A percentile compares a stretch with the other conserved stretches of the same genome.
These are phyloP conservation scores for Zoysia matrella DNA, from an alignment of 202 grass and related monocot species.

Conservation along the genomic window DNA sequence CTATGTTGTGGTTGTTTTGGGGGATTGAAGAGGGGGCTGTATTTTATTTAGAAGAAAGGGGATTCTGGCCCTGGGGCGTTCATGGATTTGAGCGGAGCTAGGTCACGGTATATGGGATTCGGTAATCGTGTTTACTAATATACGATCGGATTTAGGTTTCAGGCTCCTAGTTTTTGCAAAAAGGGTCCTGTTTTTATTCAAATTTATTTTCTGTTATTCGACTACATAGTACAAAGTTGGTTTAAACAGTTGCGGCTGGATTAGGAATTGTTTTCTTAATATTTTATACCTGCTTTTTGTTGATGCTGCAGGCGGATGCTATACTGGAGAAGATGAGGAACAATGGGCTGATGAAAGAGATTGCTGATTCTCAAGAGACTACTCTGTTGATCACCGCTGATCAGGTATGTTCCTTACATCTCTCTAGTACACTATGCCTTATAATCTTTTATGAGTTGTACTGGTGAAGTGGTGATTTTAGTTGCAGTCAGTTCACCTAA, in stretches of 20 bases:
- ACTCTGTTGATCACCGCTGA: constrained; percentile 91
- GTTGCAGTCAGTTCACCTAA: background rate
- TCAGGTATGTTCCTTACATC: constrained; percentile 59
- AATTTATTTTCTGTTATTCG: constrained; percentile 1
- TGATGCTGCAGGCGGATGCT: constrained; percentile 73
- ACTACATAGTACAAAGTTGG: background rate
- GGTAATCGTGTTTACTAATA: background rate
- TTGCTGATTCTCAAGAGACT: constrained; percentile 52
- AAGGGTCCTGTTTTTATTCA: background rate
- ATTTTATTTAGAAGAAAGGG: background rate
- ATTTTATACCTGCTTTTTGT: background rate
- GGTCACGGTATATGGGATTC: background rate
- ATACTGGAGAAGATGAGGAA: constrained; percentile 72
- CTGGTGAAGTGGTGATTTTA: background rate
- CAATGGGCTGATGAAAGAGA: constrained; percentile 69
- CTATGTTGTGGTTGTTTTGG: background rate
- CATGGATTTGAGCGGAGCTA: background rate
- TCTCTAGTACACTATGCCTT: background rate
- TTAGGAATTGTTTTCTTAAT: background rate
- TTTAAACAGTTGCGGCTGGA: background rate
- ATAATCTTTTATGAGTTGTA: constrained; percentile 23
- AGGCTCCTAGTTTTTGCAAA: background rate
- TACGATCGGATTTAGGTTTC: background rate
- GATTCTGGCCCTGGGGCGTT: background rate
- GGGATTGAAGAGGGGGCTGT: background rate